Evolutionary conservation across 352 stramenopile species (phyloP), one percentile per base, ranked within the genome.

Genomic region (Pythium rishiriense): DNA sequence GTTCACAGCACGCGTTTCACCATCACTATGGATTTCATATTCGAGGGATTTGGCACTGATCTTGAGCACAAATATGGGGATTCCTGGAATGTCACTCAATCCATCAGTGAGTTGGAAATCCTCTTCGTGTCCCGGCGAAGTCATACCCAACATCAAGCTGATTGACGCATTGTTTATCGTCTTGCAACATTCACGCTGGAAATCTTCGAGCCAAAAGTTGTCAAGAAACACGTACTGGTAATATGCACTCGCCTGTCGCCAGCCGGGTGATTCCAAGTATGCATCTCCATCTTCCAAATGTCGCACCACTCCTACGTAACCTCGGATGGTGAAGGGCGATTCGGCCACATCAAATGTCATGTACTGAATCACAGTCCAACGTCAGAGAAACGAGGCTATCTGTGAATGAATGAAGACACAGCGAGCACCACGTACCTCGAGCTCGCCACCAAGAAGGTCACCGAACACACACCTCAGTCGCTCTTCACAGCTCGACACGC

Each of bases 41-140:
- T 86, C 66, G 11, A 72, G 37, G 3, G 29, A 31, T 24, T 64
- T 35, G 43, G 66, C 46, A 19, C 45, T 55, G 50, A 95, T 49
- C 66, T 92, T 91, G 53, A 93, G 46, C 8, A 95, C 76, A 55
- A 91, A 89, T 37, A 93, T 86, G 14, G 80, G 82, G 35, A 92
- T 87, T 11, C 75, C 85, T 94, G 57, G 11, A n/a, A 14, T 12
- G 24, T 21, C 3, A 50, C 5, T 1, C 22, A 50, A 19, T 19
- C 1, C 14, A 47, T 47, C 41, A 47, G 41, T 19, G 41, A 47
- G 41, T 19, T 2, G 10, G 22, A 4, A n/a, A 10, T 53, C 43
- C 9, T 39, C 4, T 4, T 42, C 26, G 17, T 39, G n/a, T 47
- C 15, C 11, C 60, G 33, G 5, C 58, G 33, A 6, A 64, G n/a